phyloP scores from a whole-genome alignment of 1,284 basidiomycete genomes.

The Dichomitus squalens region DNA sequence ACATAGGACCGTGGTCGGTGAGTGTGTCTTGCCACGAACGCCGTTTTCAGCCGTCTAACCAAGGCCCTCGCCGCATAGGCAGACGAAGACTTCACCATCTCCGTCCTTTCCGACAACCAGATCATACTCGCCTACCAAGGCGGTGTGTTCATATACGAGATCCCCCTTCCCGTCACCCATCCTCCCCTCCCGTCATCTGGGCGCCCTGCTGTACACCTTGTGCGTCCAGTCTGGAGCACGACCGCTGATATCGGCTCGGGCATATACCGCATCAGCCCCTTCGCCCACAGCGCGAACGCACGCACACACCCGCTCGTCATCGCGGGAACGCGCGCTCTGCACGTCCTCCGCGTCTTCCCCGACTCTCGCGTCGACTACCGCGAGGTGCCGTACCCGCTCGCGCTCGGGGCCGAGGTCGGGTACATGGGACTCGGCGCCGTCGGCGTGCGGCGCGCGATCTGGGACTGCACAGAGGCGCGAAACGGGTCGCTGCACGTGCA shows the following conservation, averaged over 20 bases:
- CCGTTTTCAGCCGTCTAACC: background rate
- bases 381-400: slow-evolving; percentile 21
- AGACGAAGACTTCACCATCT: slow-evolving; percentile 24
- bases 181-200: background rate
- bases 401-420: slow-evolving; percentile 9
- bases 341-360: slow-evolving; percentile 15
- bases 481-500: slow-evolving; percentile 20
- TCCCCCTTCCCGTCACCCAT: slow-evolving; percentile 7
- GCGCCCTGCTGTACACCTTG: background rate
- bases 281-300: slow-evolving; percentile 9
- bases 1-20: slow-evolving; percentile 25
- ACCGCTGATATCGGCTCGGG: slow-evolving; percentile 22
- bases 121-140: slow-evolving; percentile 24
- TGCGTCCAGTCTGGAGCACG: slow-evolving; percentile 18
- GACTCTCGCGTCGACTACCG: slow-evolving; percentile 13
- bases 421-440: slow-evolving; percentile 21
- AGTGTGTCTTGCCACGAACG: background rate
- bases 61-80: slow-evolving; percentile 6
- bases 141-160: slow-evolving; percentile 19
- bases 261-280: slow-evolving; percentile 23
- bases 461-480: slow-evolving; percentile 23
- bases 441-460: slow-evolving; percentile 21
- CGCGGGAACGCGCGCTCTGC: slow-evolving; percentile 14
- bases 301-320: slow-evolving; percentile 14
- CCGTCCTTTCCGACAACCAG: slow-evolving; percentile 18